Percentiles rank a stretch among this genome's conserved stretches.
phyloP scores from a whole-genome alignment of 176 grass and related monocot species.

The Hordeum vulgare region DNA sequence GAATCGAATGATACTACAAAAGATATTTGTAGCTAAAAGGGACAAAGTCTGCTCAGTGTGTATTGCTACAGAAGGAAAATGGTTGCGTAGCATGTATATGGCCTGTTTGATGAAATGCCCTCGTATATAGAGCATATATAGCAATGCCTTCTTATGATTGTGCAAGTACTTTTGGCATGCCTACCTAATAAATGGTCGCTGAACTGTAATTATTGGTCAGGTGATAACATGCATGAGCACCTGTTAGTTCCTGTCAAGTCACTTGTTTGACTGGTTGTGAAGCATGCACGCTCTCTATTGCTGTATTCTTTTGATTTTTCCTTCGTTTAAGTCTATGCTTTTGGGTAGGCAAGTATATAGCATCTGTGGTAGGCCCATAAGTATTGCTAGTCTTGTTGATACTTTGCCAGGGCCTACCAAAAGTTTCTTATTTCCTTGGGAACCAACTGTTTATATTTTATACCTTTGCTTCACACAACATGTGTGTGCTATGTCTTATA shows the following conservation, averaged over 20 bases:
- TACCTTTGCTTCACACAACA: background rate
- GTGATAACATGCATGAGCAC: slow-evolving; percentile 15
- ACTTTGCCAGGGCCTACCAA: background rate
- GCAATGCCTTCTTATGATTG: background rate
- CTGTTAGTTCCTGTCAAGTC: background rate
- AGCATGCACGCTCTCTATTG: background rate
- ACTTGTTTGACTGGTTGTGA: background rate
- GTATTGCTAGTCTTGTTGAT: background rate
- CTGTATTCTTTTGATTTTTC: background rate
- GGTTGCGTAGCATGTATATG: background rate
- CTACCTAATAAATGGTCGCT: background rate
- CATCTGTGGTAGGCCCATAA: background rate
- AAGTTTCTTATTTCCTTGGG: background rate
- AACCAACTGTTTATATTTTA: background rate
- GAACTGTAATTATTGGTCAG: background rate
- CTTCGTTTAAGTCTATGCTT: background rate
- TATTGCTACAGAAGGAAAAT: background rate
- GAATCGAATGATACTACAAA: slow-evolving; percentile 1
- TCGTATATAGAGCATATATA: background rate
- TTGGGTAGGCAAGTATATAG: background rate
- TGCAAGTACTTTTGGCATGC: background rate
- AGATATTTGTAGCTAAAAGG: background rate
- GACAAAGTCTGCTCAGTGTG: background rate
- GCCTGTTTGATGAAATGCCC: background rate
- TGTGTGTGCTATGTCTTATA: background rate